These are phyloP conservation scores for Mycena belliarum DNA, from an alignment of 768 basidiomycete species.

Conservation along the genomic window DNA sequence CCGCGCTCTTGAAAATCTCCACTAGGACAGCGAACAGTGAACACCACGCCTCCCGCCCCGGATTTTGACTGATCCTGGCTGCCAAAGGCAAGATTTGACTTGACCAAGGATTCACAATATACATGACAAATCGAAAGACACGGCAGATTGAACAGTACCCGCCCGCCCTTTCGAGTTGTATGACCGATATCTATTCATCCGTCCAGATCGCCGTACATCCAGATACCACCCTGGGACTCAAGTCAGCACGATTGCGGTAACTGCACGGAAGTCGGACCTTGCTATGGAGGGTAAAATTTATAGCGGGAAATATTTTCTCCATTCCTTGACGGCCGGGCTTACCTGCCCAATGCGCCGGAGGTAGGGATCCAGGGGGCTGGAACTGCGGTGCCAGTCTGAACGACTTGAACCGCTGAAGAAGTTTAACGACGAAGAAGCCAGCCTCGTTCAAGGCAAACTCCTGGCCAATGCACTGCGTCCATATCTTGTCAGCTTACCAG, in stretches of 20 bases:
- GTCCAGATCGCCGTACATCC: constrained; percentile 3
- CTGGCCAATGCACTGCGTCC: constrained; percentile 6
- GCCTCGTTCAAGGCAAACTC: constrained; percentile 9
- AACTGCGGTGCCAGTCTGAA: constrained; percentile 1
- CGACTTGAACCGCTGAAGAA: constrained; percentile 3
- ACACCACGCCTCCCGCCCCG: no score
- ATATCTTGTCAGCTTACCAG: not conserved
- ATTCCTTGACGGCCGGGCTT: constrained; percentile 6
- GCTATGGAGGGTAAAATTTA: constrained; percentile 7
- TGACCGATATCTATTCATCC: not conserved
- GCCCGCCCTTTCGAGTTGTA: no score
- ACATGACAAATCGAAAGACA: no score
- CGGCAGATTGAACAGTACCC: no score
- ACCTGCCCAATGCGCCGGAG: constrained; percentile 2
- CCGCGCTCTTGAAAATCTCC: no score
- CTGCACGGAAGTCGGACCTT: not conserved
- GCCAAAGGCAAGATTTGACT: no score
- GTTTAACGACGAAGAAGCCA: constrained; percentile 5
- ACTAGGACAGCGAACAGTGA: no score
- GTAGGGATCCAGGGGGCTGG: constrained; percentile 6
- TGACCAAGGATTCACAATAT: no score
- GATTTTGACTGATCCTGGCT: no score
- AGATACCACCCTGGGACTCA: constrained; percentile 3
- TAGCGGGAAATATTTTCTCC: constrained; percentile 6
- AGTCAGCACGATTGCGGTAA: not conserved